Conservation (phyloP, 352 stramenopile genomes). For the Aphanomyces invadans region DNA sequence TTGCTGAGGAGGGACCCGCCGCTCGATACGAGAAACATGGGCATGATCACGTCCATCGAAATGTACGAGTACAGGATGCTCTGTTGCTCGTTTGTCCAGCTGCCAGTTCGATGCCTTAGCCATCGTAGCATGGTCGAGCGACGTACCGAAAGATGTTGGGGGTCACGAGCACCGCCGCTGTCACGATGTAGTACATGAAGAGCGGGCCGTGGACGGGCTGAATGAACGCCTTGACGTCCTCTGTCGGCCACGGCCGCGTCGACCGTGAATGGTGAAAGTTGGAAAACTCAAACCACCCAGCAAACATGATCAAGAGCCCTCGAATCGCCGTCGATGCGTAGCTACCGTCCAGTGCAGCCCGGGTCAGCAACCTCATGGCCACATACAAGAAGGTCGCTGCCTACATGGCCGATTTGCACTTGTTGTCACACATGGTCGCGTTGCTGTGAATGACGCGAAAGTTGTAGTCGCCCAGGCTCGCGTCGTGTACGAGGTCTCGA, state of each 20-base stretch:
- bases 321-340: background rate
- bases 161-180: background rate
- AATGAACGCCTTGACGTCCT: background rate
- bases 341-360: background rate
- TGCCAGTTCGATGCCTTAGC: background rate
- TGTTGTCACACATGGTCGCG: background rate
- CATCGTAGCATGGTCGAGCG: background rate
- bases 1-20: conserved; percentile 65
- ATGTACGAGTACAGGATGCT: conserved; percentile 52
- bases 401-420: conserved; percentile 2
- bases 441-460: background rate
- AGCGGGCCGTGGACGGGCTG: background rate
- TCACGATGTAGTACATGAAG: background rate
- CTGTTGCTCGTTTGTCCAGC: conserved; percentile 16
- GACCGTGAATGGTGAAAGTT: background rate
- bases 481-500: conserved; percentile 36
- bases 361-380: too few species aligned
- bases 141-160: conserved; percentile 20
- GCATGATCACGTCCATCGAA: conserved; percentile 66
- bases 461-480: background rate
- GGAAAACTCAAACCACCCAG: background rate
- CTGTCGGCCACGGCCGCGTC: background rate
- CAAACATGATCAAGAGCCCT: background rate
- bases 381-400: background rate
- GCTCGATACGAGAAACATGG: conserved; percentile 82